Evolutionary conservation across 75 land plant genomes (phyloP).

Genomic region (Ceratopteris richardii): DNA sequence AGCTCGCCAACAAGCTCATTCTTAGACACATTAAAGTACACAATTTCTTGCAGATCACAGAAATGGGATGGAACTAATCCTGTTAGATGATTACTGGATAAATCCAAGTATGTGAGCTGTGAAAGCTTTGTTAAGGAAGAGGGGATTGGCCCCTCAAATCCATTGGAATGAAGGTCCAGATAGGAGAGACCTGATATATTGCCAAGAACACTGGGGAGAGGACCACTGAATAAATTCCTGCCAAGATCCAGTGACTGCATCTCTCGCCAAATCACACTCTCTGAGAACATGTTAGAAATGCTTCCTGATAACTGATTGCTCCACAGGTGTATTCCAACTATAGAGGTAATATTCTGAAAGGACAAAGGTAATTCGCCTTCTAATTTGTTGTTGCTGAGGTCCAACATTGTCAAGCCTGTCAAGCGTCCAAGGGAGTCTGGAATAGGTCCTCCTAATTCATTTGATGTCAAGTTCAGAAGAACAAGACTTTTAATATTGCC

Average conservation of each 20-base stretch:
- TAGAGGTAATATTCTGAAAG: slow-evolving; percentile 4
- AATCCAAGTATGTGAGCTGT: slow-evolving; percentile 17
- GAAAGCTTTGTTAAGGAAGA: slow-evolving; percentile 35
- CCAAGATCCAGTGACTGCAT: slow-evolving; percentile 32
- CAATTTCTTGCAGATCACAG: slow-evolving; percentile 33
- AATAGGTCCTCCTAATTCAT: slow-evolving; percentile 43
- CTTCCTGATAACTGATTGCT: slow-evolving; percentile 7
- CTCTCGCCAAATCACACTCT: not conserved
- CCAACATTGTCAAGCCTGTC: slow-evolving; percentile 23
- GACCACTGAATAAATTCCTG: slow-evolving; percentile 43
- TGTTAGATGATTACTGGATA: slow-evolving; percentile 33
- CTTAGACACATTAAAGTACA: slow-evolving; percentile 40
- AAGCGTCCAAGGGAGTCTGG: slow-evolving; percentile 30
- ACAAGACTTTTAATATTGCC: slow-evolving; percentile 27
- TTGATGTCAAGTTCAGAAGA: slow-evolving; percentile 50
- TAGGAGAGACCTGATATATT: slow-evolving; percentile 35
- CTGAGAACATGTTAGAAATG: not conserved
- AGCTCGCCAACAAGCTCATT: slow-evolving; percentile 36
- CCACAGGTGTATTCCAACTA: not conserved
- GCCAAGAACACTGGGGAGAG: slow-evolving; percentile 50
- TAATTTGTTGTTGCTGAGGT: slow-evolving; percentile 25
- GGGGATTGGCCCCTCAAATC: slow-evolving; percentile 49
- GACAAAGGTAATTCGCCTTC: slow-evolving; percentile 45
- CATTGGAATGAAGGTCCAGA: slow-evolving; percentile 48
- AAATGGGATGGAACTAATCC: slow-evolving; percentile 42